These are phyloP conservation scores for Tricholoma hemisulphureum DNA, from an alignment of 768 basidiomycete genomes.

Conservation along the genomic window DNA sequence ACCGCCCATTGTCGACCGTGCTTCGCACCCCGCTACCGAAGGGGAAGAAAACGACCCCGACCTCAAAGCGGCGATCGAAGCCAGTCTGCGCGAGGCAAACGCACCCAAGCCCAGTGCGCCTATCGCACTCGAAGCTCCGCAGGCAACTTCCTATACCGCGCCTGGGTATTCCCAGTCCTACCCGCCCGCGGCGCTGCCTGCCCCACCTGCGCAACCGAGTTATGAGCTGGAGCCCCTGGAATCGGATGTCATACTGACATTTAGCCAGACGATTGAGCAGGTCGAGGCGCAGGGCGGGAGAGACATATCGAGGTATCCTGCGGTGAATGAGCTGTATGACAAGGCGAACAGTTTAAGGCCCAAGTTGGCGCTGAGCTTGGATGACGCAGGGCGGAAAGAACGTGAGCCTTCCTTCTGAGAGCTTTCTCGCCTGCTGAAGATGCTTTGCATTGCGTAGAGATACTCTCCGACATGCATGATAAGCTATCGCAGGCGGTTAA, in stretches of 20 bases:
- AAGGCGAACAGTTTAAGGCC: constrained; percentile 77
- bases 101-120: constrained; percentile 82
- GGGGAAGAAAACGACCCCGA: constrained; percentile 86
- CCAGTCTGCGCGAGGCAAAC: constrained; percentile 82
- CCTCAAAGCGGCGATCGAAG: constrained; percentile 90
- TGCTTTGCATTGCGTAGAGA: constrained; percentile 48
- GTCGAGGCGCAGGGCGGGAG: constrained; percentile 73
- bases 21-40: constrained; percentile 38
- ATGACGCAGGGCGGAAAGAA: constrained; percentile 85
- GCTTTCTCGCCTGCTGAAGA: background rate
- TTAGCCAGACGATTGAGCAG: constrained; percentile 87
- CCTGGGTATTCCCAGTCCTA: constrained; percentile 47
- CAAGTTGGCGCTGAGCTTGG: constrained; percentile 79
- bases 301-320: constrained; percentile 80
- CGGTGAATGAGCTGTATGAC: constrained; percentile 80
- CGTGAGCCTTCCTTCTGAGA: constrained; percentile 42
- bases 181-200: constrained; percentile 34
- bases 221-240: constrained; percentile 84
- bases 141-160: constrained; percentile 31
- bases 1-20: constrained; percentile 65
- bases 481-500: constrained; percentile 91
- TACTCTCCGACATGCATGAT: constrained; percentile 91
- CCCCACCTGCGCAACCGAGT: constrained; percentile 60
- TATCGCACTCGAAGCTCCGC: constrained; percentile 50
- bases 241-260: constrained; percentile 82